Evolutionary conservation across 352 stramenopile genomes (phyloP).

Genomic region (Pythium sp.): DNA sequence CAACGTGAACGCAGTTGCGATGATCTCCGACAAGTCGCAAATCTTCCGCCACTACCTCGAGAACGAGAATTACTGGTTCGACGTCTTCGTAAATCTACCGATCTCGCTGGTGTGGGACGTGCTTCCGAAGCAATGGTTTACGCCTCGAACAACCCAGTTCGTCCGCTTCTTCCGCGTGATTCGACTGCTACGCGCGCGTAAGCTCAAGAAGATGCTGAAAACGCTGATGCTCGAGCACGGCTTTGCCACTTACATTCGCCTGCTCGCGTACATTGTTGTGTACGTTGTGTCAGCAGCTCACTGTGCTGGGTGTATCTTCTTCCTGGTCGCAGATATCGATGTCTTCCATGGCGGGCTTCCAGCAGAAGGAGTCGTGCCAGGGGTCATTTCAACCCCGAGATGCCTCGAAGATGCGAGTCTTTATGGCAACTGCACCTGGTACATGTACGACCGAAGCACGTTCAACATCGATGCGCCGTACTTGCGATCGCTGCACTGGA

Average conservation of each 20-base stretch:
- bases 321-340: slow-evolving; percentile 40
- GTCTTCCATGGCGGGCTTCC: slow-evolving; percentile 49
- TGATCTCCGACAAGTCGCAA: slow-evolving; percentile 16
- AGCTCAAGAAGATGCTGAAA: slow-evolving; percentile 27
- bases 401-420: slow-evolving; percentile 27
- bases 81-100: slow-evolving; percentile 32
- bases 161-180: slow-evolving; percentile 43
- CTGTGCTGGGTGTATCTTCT: slow-evolving; percentile 55
- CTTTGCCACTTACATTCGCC: slow-evolving; percentile 31
- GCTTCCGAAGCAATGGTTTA: slow-evolving; percentile 41
- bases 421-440: slow-evolving; percentile 70
- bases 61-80: slow-evolving; percentile 34
- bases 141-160: slow-evolving; percentile 20
- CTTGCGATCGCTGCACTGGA: slow-evolving; percentile 65
- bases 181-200: slow-evolving; percentile 42
- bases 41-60: slow-evolving; percentile 43
- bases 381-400: slow-evolving; percentile 1
- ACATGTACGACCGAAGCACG: slow-evolving; percentile 61
- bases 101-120: slow-evolving; percentile 61
- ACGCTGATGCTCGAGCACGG: slow-evolving; percentile 45
- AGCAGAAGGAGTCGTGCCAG: slow-evolving; percentile 12
- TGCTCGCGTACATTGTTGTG: slow-evolving; percentile 53
- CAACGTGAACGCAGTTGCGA: slow-evolving; percentile 13
- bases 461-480: slow-evolving; percentile 65
- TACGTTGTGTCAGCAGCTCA: slow-evolving; percentile 41